A percentile compares a stretch with the other conserved stretches of the same genome.
These are phyloP conservation scores for Prunus mongolica DNA, from an alignment of 306 rosid species.

Conservation along the genomic window DNA sequence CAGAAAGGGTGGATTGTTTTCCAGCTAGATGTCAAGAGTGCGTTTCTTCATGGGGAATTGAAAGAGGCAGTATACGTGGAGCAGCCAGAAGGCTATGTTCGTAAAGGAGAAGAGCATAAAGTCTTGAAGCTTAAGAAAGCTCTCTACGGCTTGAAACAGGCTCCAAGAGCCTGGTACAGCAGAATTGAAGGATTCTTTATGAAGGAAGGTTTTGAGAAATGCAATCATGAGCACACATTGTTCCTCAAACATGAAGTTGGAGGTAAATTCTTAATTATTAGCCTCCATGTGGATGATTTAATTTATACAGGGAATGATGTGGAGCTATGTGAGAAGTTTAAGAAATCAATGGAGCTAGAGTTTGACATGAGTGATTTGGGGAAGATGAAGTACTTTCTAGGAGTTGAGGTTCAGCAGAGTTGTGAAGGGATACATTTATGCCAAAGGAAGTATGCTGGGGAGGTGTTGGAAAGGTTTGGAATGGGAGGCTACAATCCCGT, in stretches of 20 bases:
- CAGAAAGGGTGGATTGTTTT: not conserved
- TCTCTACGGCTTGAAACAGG: not conserved
- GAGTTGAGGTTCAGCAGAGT: not conserved
- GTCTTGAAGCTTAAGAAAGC: not conserved
- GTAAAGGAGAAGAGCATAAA: constrained; percentile 1
- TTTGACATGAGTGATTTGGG: not conserved
- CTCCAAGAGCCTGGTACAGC: not conserved
- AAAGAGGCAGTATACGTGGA: not conserved
- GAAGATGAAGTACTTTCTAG: not conserved
- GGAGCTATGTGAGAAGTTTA: not conserved
- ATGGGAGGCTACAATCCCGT: not conserved
- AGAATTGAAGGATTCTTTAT: not conserved
- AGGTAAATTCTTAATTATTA: not conserved
- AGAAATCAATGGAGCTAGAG: not conserved
- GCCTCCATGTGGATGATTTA: not conserved
- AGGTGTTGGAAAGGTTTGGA: not conserved
- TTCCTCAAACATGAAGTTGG: not conserved
- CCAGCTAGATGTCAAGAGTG: not conserved
- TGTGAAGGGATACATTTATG: not conserved
- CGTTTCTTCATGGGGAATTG: not conserved
- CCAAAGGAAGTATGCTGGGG: not conserved
- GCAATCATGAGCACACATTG: not conserved
- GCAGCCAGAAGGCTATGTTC: not conserved
- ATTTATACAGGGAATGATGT: not conserved
- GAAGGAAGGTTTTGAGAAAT: not conserved